These are phyloP conservation scores for Fusarium proliferatum DNA, from an alignment of 2,329 filamentous ascomycete species.

Conservation along the genomic window DNA sequence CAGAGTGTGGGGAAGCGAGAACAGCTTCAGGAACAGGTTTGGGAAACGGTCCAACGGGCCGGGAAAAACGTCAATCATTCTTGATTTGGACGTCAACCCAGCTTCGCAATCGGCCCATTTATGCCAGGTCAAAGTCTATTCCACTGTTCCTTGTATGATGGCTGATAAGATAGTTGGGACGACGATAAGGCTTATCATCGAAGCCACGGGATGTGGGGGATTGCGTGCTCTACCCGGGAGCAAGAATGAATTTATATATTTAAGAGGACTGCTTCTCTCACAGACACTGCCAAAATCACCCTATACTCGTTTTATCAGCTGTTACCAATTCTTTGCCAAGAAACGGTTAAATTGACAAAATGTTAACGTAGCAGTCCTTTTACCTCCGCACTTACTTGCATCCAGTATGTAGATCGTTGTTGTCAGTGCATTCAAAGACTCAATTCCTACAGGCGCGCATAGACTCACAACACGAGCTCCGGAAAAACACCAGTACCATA, in stretches of 20 bases:
- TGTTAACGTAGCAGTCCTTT: background rate
- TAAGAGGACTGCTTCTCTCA: background rate
- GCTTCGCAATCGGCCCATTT: background rate
- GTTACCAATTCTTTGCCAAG: background rate
- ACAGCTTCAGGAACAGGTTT: background rate
- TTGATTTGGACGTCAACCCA: background rate
- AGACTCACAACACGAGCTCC: background rate
- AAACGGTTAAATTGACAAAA: background rate
- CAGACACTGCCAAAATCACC: background rate
- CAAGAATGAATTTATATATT: background rate
- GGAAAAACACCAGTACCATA: background rate
- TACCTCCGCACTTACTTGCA: background rate
- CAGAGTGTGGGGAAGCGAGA: conserved; percentile 4
- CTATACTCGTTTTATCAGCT: background rate
- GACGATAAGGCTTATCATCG: background rate
- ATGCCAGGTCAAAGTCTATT: background rate
- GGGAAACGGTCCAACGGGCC: conserved; percentile 12
- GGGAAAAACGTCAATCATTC: background rate
- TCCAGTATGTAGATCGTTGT: background rate
- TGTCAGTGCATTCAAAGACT: background rate
- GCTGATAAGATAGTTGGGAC: background rate
- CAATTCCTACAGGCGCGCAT: conserved; percentile 18
- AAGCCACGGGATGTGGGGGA: background rate
- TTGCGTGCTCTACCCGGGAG: background rate
- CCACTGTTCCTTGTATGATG: background rate